Evolutionary conservation across 106 monocot genomes (phyloP).

Genomic region (Triglochin maritima): DNA sequence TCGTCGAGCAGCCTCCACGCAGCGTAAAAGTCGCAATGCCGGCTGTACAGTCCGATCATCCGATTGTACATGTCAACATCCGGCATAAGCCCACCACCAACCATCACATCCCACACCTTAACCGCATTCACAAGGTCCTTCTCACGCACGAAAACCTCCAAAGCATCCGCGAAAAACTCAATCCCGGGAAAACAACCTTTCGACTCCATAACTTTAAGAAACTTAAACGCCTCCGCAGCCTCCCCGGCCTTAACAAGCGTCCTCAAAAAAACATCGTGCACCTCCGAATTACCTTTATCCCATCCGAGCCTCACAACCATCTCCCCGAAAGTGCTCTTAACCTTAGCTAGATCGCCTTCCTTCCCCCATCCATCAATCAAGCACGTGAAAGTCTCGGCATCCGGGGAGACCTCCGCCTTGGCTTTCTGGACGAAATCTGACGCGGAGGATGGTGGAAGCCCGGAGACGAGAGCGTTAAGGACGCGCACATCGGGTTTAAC

Average conservation of each 20-base stretch:
- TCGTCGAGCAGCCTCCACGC: conserved; percentile 49
- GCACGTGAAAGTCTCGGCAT: conserved; percentile 60
- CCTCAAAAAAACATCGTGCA: conserved; percentile 54
- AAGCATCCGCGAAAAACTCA: conserved; percentile 48
- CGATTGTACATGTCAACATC: conserved; percentile 40
- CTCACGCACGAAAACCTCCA: conserved; percentile 35
- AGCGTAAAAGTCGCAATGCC: conserved; percentile 10
- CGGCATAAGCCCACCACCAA: conserved; percentile 43
- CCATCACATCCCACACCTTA: conserved; percentile 58
- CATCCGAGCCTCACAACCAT: conserved; percentile 67
- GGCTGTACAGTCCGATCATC: conserved; percentile 38
- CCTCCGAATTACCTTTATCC: conserved; percentile 35
- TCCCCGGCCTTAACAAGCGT: conserved; percentile 40
- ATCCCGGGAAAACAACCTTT: conserved; percentile 59
- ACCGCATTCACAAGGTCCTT: conserved; percentile 26
- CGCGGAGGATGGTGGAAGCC: conserved; percentile 41
- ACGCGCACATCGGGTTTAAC: conserved; percentile 34
- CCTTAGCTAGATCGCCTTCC: conserved; percentile 33
- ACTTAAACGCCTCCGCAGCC: conserved; percentile 46
- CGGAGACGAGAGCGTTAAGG: conserved; percentile 57
- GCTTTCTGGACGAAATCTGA: conserved; percentile 42
- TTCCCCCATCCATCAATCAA: conserved; percentile 70
- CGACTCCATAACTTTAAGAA: conserved; percentile 56
- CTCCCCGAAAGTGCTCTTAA: conserved; percentile 67
- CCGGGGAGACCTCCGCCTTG: conserved; percentile 36